phyloP scores from a whole-genome alignment of 306 rosid genomes.

The Psophocarpus tetragonolobus region DNA sequence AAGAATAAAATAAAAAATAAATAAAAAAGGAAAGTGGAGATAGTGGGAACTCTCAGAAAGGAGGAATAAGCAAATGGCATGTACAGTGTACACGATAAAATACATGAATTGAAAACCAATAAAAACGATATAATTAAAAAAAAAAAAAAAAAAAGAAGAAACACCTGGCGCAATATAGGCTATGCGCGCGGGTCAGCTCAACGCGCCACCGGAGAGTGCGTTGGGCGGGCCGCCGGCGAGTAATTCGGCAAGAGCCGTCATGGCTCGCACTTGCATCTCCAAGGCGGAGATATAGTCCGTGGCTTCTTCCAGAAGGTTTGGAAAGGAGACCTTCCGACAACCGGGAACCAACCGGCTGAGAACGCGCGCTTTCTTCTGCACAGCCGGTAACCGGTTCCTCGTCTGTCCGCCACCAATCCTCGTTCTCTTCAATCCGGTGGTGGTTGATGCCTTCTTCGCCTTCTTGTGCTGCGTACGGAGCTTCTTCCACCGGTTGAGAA shows the following conservation, averaged over 20 bases:
- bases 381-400: conserved; percentile 46
- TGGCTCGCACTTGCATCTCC: conserved; percentile 92
- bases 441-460: conserved; percentile 31
- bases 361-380: conserved; percentile 61
- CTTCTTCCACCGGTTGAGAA: conserved; percentile 48
- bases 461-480: conserved; percentile 36
- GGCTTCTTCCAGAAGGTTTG: conserved; percentile 88
- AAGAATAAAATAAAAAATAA: conserved; percentile 9
- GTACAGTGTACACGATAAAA: conserved; percentile 61
- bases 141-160: not conserved
- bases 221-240: conserved; percentile 54
- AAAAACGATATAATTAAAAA: conserved; percentile 21
- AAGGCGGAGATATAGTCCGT: conserved; percentile 80
- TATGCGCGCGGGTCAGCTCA: conserved; percentile 47
- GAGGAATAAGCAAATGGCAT: conserved; percentile 45
- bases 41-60: conserved; percentile 28
- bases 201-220: conserved; percentile 29
- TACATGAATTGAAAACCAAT: conserved; percentile 52
- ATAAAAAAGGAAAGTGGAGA: not conserved
- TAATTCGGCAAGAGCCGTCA: conserved; percentile 68
- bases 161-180: conserved; percentile 61
- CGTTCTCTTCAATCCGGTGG: conserved; percentile 42
- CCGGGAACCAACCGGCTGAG: conserved; percentile 88
- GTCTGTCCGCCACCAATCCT: conserved; percentile 25
- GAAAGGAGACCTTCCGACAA: conserved; percentile 72